Percentiles rank a stretch among this genome's conserved stretches.
phyloP scores from a whole-genome alignment of 768 basidiomycete genomes.

The Pleurotus sapidus region DNA sequence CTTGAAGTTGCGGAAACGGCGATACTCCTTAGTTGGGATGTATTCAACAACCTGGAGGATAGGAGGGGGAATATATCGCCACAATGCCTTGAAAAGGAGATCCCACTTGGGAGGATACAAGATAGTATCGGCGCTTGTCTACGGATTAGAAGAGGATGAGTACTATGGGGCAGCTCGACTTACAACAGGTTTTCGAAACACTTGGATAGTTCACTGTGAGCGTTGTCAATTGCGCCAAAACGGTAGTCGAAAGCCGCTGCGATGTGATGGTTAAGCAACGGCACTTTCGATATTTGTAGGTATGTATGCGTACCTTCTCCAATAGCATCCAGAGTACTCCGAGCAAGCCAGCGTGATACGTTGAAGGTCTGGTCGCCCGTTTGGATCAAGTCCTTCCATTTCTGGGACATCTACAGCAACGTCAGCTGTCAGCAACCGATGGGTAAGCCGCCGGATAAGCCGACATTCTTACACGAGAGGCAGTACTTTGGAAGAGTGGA shows the following conservation, averaged over 20 bases:
- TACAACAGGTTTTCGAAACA: slow-evolving; percentile 21
- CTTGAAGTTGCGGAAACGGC: slow-evolving; percentile 4
- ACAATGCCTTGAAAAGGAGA: slow-evolving; percentile 16
- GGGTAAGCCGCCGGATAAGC: background rate
- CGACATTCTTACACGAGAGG: slow-evolving; percentile 17
- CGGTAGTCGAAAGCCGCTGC: slow-evolving; percentile 34
- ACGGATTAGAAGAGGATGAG: slow-evolving; percentile 14
- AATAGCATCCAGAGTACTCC: slow-evolving; percentile 35
- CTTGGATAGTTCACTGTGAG: slow-evolving; percentile 16
- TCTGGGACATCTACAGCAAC: slow-evolving; percentile 14
- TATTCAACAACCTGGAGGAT: slow-evolving; percentile 3
- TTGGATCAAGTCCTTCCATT: slow-evolving; percentile 25
- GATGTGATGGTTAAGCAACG: slow-evolving; percentile 9
- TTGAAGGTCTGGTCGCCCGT: slow-evolving; percentile 18
- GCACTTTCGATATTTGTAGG: background rate
- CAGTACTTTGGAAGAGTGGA: slow-evolving; percentile 23
- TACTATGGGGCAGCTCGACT: slow-evolving; percentile 19
- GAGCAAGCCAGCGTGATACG: slow-evolving; percentile 24
- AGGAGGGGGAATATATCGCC: slow-evolving; percentile 1
- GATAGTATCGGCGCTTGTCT: slow-evolving; percentile 4
- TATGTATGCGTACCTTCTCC: slow-evolving; percentile 28
- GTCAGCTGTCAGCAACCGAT: background rate
- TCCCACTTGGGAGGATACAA: background rate
- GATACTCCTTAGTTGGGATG: background rate
- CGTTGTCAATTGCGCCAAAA: slow-evolving; percentile 25